Evolutionary conservation across 2,329 filamentous ascomycete genomes (phyloP).

Genomic region (Alternaria panax): DNA sequence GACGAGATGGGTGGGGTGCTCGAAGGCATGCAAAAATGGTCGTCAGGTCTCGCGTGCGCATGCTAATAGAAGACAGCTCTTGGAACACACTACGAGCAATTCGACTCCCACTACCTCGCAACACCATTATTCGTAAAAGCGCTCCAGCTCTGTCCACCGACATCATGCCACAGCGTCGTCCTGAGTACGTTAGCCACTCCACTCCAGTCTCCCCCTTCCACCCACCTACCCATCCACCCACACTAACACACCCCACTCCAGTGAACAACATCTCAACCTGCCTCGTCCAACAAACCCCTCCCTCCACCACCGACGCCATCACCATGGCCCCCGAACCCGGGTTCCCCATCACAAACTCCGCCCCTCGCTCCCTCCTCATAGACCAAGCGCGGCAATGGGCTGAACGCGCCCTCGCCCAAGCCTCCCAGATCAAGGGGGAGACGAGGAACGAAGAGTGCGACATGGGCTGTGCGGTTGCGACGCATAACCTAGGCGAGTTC

Average conservation of each 20-base stretch:
- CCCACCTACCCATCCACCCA: background rate
- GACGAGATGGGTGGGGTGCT: conserved; percentile 77
- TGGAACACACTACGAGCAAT: conserved; percentile 76
- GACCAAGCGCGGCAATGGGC: conserved; percentile 80
- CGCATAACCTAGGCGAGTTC: conserved; percentile 87
- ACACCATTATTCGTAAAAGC: conserved; percentile 88
- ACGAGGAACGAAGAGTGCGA: conserved; percentile 81
- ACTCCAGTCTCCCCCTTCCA: too few relatives aligned
- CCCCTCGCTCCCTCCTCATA: conserved; percentile 68
- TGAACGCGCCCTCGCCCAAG: conserved; percentile 74
- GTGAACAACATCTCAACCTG: conserved; percentile 83
- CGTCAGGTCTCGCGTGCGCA: conserved; percentile 2
- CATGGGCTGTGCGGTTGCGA: conserved; percentile 79
- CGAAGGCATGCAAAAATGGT: conserved; percentile 62
- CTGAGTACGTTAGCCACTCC: conserved; percentile 65
- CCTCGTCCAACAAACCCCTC: conserved; percentile 70
- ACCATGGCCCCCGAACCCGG: conserved; percentile 46
- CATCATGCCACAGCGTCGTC: conserved; percentile 78
- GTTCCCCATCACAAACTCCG: conserved; percentile 47
- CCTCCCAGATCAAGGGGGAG: conserved; percentile 69
- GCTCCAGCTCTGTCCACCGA: conserved; percentile 69
- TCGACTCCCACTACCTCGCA: conserved; percentile 79
- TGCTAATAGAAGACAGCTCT: conserved; percentile 63
- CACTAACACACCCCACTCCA: conserved; percentile 37
- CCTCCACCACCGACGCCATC: conserved; percentile 34